Base-by-base conservation (phyloP, 192 early-diverging fungal genomes). In the Chytriomyces hyalinus region DNA sequence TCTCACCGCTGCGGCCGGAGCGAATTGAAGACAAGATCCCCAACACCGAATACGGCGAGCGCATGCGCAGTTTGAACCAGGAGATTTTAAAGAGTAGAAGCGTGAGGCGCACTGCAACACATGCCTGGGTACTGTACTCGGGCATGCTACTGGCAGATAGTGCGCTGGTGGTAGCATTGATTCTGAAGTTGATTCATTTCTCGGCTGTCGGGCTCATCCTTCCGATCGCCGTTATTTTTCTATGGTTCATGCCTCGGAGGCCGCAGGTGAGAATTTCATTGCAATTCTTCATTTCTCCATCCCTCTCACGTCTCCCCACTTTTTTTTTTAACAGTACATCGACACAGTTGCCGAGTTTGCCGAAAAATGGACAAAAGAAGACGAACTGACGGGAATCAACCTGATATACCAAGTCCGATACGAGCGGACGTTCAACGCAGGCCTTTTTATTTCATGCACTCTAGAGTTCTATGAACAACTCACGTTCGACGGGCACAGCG, bases 391-490 rank as follows among this genome's bases (percentile, higher is more conserved):
- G 26, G 61, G 71, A 60, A 73, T 61, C 57, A 73, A 73, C n/a
- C 53, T 73, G 20, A n/a, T 63, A 20, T 73, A 73, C 44, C 11
- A 3, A 44, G 61, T 62, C 36, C 43, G 17, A 13, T 24, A 11
- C 11, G 71, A 73, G 15, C 20, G 53, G 8, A 73, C 59, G 11
- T 73, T 73, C 44, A 60, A 62, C 49, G 60, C 71, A 8, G 62
- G 49, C 61, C 45, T 73, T 26, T 73, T 60, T 49, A 43, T 60
- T 9, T 60, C 71, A 3, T 61, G 57, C 57, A 60, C 71, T 8
- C 60, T 73, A 46, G 46, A 62, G 45, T 62, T 73, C 44, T 73
- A 73, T 62, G 71, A 73, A 45, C 44, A 62, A 26, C 50, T 70
- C 11, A 62, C 59, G 20, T 15, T 46, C 15, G 46, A 60, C 20